Conservation (phyloP, 352 stramenopile genomes). For the Globisporangium spinosum region DNA sequence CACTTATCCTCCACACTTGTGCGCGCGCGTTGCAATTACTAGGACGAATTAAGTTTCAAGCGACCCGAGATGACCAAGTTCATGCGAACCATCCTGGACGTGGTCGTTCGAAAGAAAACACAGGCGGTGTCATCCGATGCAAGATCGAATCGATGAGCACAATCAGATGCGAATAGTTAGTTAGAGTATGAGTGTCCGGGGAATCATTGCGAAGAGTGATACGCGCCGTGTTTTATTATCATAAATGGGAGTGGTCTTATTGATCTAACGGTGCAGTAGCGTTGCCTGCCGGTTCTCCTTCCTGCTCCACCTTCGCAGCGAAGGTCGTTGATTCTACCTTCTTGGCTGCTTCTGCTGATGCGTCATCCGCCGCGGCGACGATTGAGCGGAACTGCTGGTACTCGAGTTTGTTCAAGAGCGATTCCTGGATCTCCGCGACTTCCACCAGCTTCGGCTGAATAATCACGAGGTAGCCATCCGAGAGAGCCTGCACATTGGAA, state of each 20-base stretch:
- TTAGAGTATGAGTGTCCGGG: conserved; percentile 14
- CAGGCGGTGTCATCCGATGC: conserved; percentile 15
- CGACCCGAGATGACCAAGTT: conserved; percentile 81
- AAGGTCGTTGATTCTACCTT: neutral
- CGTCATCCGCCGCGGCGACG: conserved; percentile 11
- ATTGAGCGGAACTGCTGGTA: conserved; percentile 68
- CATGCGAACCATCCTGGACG: conserved; percentile 75
- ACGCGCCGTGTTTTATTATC: conserved; percentile 9
- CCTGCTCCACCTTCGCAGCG: conserved; percentile 1
- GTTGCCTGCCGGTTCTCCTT: neutral
- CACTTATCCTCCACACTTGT: neutral
- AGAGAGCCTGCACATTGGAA: conserved; percentile 36
- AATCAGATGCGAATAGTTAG: conserved; percentile 13
- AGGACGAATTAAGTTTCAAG: conserved; percentile 83
- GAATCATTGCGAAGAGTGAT: neutral
- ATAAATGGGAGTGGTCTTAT: conserved; percentile 12
- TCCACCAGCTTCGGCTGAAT: conserved; percentile 80
- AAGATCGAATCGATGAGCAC: conserved; percentile 14
- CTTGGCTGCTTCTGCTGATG: neutral
- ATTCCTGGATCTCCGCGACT: conserved; percentile 77
- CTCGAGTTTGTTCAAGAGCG: conserved; percentile 72
- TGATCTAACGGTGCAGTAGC: conserved; percentile 5
- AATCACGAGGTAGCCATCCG: conserved; percentile 78
- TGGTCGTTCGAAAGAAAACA: conserved; percentile 78
- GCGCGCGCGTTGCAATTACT: neutral